Evolutionary conservation across 1,284 basidiomycete species (phyloP), one percentile per base, ranked within the genome.

Genomic region (Microbotryum lychnidis-dioicae): DNA sequence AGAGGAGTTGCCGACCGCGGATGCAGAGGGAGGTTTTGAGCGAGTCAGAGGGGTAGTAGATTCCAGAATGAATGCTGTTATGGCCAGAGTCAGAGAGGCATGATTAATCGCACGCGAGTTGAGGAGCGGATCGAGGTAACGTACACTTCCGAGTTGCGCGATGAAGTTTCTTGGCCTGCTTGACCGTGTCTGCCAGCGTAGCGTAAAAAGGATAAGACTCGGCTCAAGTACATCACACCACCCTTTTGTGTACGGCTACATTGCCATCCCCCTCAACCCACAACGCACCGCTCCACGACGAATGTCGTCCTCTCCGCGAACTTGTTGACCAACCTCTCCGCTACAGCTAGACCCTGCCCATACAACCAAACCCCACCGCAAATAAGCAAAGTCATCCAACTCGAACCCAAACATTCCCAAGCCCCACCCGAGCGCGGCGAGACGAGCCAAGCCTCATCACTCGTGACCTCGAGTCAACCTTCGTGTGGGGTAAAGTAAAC

Each of bases 131-230:
- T 42, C 12, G 37, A 97, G 87, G 8, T 31, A 31, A 16, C 37
- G 37, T 42, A 42, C 18, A 98, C 94, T 73, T 97, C 94, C 1
- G 91, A 94, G 74, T 97, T 97, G 23, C 94, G 84, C 46, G 91
- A 62, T 18, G 63, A 62, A 1, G 64, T 69, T 16, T 65, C 67
- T 44, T 64, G 67, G 2, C 64, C 67, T 8, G 63, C 61, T 25
- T 60, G 59, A 16, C 61, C 64, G 21, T 63, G 60, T 18, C 62
- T 27, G 27, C 27, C 6, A 6, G 27, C 27, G 27, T 27, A 27
- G 27, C 27, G 27, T 27, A 6, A 27, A 27, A 6, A 27, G 27
- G 6, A 27, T 27, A 27, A 27, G 6, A 6, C 6, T 27, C 27
- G 5, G 1, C 27, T 27, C 27, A 27, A 27, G 27, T 27, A 27